phyloP scores from a whole-genome alignment of 2,329 filamentous ascomycete species.

The Tolypocladium paradoxum region DNA sequence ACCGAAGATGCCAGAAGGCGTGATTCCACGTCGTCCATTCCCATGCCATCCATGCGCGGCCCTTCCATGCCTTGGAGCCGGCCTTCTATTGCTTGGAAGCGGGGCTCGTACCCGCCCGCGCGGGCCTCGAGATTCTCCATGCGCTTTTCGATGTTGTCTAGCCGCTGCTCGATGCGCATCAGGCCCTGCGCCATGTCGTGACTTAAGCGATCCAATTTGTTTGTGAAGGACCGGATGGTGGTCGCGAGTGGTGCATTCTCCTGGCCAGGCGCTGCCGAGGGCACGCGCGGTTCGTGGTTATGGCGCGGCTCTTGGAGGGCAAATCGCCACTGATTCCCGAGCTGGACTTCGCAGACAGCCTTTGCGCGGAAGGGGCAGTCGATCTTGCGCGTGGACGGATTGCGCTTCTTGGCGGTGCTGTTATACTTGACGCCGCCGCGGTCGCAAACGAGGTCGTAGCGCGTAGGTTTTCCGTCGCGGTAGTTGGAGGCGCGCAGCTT shows the following conservation, averaged over 20 bases:
- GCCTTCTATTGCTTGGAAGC: conserved; percentile 32
- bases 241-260: conserved; percentile 48
- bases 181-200: conserved; percentile 46
- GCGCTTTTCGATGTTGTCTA: conserved; percentile 44
- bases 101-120: conserved; percentile 29
- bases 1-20: conserved; percentile 31
- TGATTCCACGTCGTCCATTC: conserved; percentile 34
- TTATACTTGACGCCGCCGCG: conserved; percentile 54
- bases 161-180: conserved; percentile 35
- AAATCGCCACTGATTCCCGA: conserved; percentile 55
- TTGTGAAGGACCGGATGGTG: conserved; percentile 45
- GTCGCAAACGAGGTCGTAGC: conserved; percentile 53
- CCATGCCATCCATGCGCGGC: conserved; percentile 30
- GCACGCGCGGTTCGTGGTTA: conserved; percentile 49
- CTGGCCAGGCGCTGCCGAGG: conserved; percentile 41
- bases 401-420: conserved; percentile 54
- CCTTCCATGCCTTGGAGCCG: conserved; percentile 31
- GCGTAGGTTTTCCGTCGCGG: conserved; percentile 50
- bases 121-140: conserved; percentile 41
- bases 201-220: conserved; percentile 48
- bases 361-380: conserved; percentile 54
- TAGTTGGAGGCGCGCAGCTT: conserved; percentile 54
- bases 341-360: conserved; percentile 51
- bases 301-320: conserved; percentile 48
- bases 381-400: conserved; percentile 52